These are phyloP conservation scores for Kwoniella shandongensis DNA, from an alignment of 768 basidiomycete genomes.

Conservation along the genomic window DNA sequence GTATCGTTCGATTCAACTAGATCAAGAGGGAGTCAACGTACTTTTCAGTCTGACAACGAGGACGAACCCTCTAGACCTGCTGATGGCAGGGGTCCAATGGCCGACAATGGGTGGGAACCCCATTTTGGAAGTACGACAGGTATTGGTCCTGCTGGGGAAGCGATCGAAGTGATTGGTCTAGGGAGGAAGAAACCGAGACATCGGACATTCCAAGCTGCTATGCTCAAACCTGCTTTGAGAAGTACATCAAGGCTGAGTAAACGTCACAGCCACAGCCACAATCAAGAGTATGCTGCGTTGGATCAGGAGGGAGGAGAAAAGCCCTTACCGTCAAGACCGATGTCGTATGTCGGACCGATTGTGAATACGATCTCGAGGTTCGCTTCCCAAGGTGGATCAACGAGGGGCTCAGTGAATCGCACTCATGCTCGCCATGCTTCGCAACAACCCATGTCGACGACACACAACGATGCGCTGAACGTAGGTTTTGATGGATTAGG, in stretches of 20 bases:
- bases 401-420: neutral
- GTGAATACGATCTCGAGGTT: conserved; percentile 4
- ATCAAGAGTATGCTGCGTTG: too few relatives aligned
- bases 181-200: conserved; percentile 45
- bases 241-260: conserved; percentile 6
- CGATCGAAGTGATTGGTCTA: conserved; percentile 42
- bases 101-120: conserved; percentile 26
- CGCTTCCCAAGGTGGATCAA: neutral
- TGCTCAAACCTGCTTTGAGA: conserved; percentile 41
- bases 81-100: conserved; percentile 2
- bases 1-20: conserved; percentile 34
- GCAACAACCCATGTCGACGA: conserved; percentile 12
- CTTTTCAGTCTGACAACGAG: conserved; percentile 1
- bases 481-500: neutral
- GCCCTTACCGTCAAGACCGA: conserved; percentile 36
- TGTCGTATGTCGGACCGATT: conserved; percentile 23
- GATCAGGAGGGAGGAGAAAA: conserved; percentile 29
- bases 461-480: too few relatives aligned
- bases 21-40: conserved; percentile 4
- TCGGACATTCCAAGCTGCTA: conserved; percentile 28
- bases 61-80: conserved; percentile 7
- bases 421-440: conserved; percentile 1
- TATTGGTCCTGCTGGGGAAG: conserved; percentile 43
- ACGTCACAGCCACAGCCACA: too few relatives aligned
- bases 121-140: conserved; percentile 27